Evolutionary conservation across 2,329 filamentous ascomycete species (phyloP), one percentile per base, ranked within the genome.

Genomic region (Fusarium oligoseptatum): DNA sequence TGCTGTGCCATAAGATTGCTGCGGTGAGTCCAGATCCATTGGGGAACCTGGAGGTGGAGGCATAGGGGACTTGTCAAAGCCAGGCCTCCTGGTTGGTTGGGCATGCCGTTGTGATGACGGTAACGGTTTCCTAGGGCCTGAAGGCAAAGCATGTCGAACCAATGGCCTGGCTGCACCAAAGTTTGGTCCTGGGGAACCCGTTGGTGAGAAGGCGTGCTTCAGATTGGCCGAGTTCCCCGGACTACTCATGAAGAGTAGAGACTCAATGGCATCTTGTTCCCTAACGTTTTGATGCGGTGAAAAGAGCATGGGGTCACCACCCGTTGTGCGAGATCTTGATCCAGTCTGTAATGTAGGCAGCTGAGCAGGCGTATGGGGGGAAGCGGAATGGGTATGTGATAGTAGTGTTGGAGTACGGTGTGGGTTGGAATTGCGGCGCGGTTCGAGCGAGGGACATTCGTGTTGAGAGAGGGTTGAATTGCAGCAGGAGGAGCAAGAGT

Each of bases 261-360:
- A 93, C 79, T 95, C 94, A 56, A 96, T 91, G 7, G 94, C 94
- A 77, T 96, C 94, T 78, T 95, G 93, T 79, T 97, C 94, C 61
- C 93, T 89, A 72, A 94, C 92, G 66, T 92, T 76, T 60, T 79
- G 92, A 66, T 82, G 81, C 1, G 92, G 92, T 34, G 92, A 93
- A 70, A 91, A 91, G 6, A 93, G 83, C 17, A 92, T 89, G 9
- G 89, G 86, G 64, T 89, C 88, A 22, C 83, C 88, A 22, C 83
- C 81, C 60, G 81, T 82, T 15, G 80, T 68, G 70, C 79, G 78
- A n/a, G 78, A 68, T 71, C 79, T 72, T 80, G 84, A 29, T 76
- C 76, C 72, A 24, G 72, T 71, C 20, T 77, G 75, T 39, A 80
- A 56, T 2, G 64, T 80, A 6, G 83, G 82, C 24, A 80, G 78